Evolutionary conservation across 805 yeast species (phyloP).

Genomic region (Metschnikowia baotianmanensis): DNA sequence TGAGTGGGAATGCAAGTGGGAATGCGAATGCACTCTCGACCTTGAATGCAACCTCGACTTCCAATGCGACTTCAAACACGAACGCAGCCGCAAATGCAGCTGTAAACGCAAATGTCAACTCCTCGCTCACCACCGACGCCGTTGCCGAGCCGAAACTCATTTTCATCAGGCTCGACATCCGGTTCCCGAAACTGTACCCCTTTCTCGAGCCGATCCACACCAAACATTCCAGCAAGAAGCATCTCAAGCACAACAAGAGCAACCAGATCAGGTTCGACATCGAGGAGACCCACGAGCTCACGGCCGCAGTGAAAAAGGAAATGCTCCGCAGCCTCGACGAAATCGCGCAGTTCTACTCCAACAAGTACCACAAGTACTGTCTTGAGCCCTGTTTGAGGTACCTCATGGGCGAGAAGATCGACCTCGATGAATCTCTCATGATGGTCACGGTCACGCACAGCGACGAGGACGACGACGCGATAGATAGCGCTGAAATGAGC

Average conservation of each 20-base stretch:
- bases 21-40: no score
- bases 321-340: slow-evolving; percentile 51
- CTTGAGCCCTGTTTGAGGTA: slow-evolving; percentile 76
- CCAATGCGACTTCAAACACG: no score
- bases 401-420: slow-evolving; percentile 75
- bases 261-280: slow-evolving; percentile 48
- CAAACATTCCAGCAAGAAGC: neutral
- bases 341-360: slow-evolving; percentile 56
- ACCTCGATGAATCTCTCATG: slow-evolving; percentile 36
- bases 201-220: slow-evolving; percentile 43
- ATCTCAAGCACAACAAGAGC: slow-evolving; percentile 15
- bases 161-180: slow-evolving; percentile 67
- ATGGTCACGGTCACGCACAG: slow-evolving; percentile 20
- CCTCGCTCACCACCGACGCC: neutral
- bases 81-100: neutral
- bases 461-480: slow-evolving; percentile 25
- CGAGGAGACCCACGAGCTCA: slow-evolving; percentile 76
- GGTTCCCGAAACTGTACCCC: slow-evolving; percentile 76
- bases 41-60: no score
- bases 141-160: slow-evolving; percentile 32
- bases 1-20: no score
- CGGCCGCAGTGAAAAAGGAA: slow-evolving; percentile 45
- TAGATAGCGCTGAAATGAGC: slow-evolving; percentile 15
- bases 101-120: neutral
- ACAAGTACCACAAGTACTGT: slow-evolving; percentile 58